A percentile compares a stretch with the other conserved stretches of the same genome.
Conservation (phyloP, 2,329 filamentous ascomycete genomes). For the Calonectria hongkongensis region DNA sequence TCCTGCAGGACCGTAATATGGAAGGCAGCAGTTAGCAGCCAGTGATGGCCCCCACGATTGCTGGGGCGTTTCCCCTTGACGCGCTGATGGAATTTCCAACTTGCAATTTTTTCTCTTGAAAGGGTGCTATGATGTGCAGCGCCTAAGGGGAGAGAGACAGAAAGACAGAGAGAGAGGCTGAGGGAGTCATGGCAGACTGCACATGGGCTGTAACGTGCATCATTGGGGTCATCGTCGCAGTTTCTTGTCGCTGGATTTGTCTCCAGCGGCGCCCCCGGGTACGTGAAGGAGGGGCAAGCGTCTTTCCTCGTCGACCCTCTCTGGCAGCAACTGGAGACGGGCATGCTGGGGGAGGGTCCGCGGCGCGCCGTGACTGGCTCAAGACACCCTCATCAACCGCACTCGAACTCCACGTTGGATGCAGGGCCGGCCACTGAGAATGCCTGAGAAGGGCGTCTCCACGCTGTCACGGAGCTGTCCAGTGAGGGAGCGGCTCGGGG, state of each 20-base stretch:
- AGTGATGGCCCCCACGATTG: constrained; percentile 30
- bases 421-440: constrained; percentile 32
- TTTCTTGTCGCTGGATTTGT: constrained; percentile 26
- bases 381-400: constrained; percentile 25
- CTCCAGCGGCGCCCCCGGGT: constrained; percentile 28
- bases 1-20: constrained; percentile 37
- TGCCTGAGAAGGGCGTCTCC: constrained; percentile 34
- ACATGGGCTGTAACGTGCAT: background rate
- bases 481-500: constrained; percentile 33
- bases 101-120: background rate
- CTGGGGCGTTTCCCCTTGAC: constrained; percentile 20
- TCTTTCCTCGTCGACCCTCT: constrained; percentile 13
- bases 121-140: constrained; percentile 3
- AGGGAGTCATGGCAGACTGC: constrained; percentile 4
- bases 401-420: constrained; percentile 33
- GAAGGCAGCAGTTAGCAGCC: constrained; percentile 32
- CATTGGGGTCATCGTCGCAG: constrained; percentile 10
- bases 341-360: constrained; percentile 43
- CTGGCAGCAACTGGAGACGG: constrained; percentile 38
- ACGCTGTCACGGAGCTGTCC: constrained; percentile 22
- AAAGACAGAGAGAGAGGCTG: background rate
- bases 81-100: background rate
- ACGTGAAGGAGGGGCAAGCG: constrained; percentile 32
- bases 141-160: too few species aligned
- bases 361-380: constrained; percentile 34